Conservation (phyloP, 192 early-diverging fungal species). For the Gigaspora rosea region DNA sequence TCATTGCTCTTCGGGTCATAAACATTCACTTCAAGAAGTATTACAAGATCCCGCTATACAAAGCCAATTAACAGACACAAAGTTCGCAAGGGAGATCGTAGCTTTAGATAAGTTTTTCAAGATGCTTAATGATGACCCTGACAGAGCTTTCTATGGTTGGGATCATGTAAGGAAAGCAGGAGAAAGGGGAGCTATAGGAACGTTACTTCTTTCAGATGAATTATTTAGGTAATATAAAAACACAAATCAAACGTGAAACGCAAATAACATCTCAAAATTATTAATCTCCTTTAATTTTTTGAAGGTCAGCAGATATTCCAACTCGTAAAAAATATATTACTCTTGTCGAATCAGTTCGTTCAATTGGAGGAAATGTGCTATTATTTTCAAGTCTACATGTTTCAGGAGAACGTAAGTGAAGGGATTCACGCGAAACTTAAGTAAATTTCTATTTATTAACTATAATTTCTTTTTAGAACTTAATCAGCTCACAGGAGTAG, state of each 20-base stretch:
- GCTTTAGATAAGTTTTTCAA: conserved; percentile 85
- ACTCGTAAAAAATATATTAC: conserved; percentile 84
- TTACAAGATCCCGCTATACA: conserved; percentile 84
- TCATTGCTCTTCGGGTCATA: conserved; percentile 95
- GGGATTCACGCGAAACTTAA: neutral
- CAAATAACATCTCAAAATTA: neutral
- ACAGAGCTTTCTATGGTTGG: conserved; percentile 92
- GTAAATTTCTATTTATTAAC: conserved; percentile 1
- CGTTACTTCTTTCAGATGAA: conserved; percentile 89
- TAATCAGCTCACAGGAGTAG: conserved; percentile 91
- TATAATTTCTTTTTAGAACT: conserved; percentile 59
- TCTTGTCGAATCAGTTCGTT: conserved; percentile 81
- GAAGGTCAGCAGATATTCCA: conserved; percentile 77
- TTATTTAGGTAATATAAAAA: conserved; percentile 68
- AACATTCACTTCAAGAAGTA: conserved; percentile 92
- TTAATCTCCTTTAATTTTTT: neutral
- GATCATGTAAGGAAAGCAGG: conserved; percentile 82
- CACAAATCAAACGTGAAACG: neutral
- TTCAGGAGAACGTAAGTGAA: conserved; percentile 83
- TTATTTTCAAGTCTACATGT: conserved; percentile 94
- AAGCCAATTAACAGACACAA: conserved; percentile 84
- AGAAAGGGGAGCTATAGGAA: conserved; percentile 84
- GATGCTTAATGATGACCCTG: conserved; percentile 87
- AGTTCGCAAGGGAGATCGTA: conserved; percentile 82
- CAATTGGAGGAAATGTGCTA: conserved; percentile 73